Evolutionary conservation across 495 filamentous ascomycete species (phyloP).

Genomic region (Penicillium herquei): DNA sequence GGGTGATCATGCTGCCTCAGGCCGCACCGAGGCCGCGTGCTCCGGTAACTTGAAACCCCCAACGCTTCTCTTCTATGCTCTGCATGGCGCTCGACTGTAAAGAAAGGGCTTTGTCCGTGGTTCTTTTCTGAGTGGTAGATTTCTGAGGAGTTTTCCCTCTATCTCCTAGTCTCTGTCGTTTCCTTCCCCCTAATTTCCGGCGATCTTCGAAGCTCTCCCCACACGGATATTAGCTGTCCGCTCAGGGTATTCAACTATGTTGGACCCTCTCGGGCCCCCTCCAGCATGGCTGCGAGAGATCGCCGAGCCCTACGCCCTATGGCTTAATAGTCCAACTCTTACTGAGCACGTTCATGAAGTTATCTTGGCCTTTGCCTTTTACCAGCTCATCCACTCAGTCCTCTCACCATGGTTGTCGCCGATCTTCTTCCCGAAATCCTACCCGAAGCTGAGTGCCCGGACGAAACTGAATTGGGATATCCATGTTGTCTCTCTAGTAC

Average conservation of each 20-base stretch:
- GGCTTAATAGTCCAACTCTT: slow-evolving; percentile 64
- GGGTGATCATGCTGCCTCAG: neutral
- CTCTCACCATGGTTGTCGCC: slow-evolving; percentile 74
- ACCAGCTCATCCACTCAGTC: slow-evolving; percentile 70
- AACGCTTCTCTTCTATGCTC: slow-evolving; percentile 8
- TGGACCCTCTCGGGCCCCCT: slow-evolving; percentile 49
- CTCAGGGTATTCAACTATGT: slow-evolving; percentile 35
- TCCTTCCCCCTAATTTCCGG: neutral
- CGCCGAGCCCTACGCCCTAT: slow-evolving; percentile 44
- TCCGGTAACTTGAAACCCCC: slow-evolving; percentile 4
- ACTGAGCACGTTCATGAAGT: slow-evolving; percentile 89
- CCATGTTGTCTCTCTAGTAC: slow-evolving; percentile 89
- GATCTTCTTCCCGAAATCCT: slow-evolving; percentile 67
- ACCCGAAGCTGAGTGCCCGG: slow-evolving; percentile 61
- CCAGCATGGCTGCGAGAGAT: slow-evolving; percentile 42
- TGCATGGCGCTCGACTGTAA: slow-evolving; percentile 14
- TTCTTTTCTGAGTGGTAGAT: slow-evolving; percentile 13
- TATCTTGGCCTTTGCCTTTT: slow-evolving; percentile 67
- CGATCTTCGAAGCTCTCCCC: slow-evolving; percentile 12
- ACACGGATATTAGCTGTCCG: slow-evolving; percentile 15
- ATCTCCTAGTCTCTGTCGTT: slow-evolving; percentile 8
- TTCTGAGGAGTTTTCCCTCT: slow-evolving; percentile 2
- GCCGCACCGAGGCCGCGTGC: slow-evolving; percentile 19
- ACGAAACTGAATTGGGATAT: slow-evolving; percentile 94
- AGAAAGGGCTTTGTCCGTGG: slow-evolving; percentile 9